phyloP scores from a whole-genome alignment of 2,329 filamentous ascomycete species.

The Didymella keratinophila region DNA sequence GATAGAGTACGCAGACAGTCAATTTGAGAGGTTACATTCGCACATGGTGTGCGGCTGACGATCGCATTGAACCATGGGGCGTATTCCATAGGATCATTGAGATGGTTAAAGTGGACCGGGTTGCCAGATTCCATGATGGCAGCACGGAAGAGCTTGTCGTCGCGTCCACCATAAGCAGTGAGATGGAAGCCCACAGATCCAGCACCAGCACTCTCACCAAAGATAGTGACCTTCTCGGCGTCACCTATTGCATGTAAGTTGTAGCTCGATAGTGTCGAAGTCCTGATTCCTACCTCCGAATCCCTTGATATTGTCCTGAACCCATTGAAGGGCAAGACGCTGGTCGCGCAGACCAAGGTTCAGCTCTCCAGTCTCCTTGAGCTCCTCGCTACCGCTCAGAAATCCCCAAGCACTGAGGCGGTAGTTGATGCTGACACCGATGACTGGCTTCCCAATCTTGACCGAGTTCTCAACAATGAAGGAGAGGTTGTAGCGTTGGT shows the following conservation, averaged over 20 bases:
- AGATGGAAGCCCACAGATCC: conserved; percentile 55
- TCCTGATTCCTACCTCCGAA: conserved; percentile 49
- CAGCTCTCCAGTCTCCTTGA: conserved; percentile 54
- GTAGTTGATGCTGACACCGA: conserved; percentile 58
- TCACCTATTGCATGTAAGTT: conserved; percentile 48
- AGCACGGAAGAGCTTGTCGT: conserved; percentile 57
- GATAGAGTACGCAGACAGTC: conserved; percentile 64
- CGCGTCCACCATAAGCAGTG: conserved; percentile 57
- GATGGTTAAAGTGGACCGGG: conserved; percentile 43
- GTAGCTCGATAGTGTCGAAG: conserved; percentile 1
- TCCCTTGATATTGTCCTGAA: conserved; percentile 53
- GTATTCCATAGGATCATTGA: conserved; percentile 29
- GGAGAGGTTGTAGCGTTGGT: conserved; percentile 61
- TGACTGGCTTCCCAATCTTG: conserved; percentile 57
- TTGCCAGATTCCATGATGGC: conserved; percentile 57
- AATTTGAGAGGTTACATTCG: conserved; percentile 33
- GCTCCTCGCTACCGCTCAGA: conserved; percentile 55
- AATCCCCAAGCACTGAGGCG: conserved; percentile 71
- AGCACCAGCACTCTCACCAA: conserved; percentile 56
- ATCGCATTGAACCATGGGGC: conserved; percentile 33
- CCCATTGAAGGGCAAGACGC: conserved; percentile 56
- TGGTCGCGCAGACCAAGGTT: conserved; percentile 58
- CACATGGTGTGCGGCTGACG: conserved; percentile 36
- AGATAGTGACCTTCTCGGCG: conserved; percentile 55
- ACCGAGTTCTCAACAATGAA: conserved; percentile 58